Evolutionary conservation across 768 basidiomycete genomes (phyloP), one percentile per base, ranked within the genome.

Genomic region (Cystofilobasidium macerans): DNA sequence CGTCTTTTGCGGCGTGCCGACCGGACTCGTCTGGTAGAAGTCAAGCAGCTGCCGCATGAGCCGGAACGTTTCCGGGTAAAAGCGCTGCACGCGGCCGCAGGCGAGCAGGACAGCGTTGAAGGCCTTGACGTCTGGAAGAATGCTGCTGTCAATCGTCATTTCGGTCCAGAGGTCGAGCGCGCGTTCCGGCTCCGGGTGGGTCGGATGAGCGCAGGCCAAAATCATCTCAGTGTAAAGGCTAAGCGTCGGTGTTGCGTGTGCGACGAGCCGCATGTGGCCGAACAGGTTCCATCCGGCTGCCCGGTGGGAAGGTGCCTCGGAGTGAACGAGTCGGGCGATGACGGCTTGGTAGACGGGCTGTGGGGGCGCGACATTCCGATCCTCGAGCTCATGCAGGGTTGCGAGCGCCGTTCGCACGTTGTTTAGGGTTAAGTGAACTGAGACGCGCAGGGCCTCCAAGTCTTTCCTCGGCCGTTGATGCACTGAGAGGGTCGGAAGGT

Each of bases 231-330:
- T 82, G 76, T 90, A 98, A 9, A 93, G 78, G 28, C 80, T 75
- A 18, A 79, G 79, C 69, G 87, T 84, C 0, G 93, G 92, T 4
- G 78, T 77, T 0, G 90, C 85, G 73, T 98, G 91, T 0, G 94
- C 89, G 18, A 89, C 88, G 68, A 95, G 92, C 54, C 94, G 88
- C 88, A 95, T 93, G 75, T 99, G 94, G 2, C 87, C 79, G 75
- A 89, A 97, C 45, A 97, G 82, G 72, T 98, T 89, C 89, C 90
- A 95, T 3, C 88, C 93, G 68, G 89, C 85, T 0, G 88, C 86
- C 36, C 82, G 82, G 30, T 65, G 56, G 24, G 57, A 38, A 14
- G 67, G 63, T 18, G 61, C 51, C 1, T 38, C 36, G 69, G 67
- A 42, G 71, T 71, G 35, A 53, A 70, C 59, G 43, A 70, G 65